Evolutionary conservation across 306 rosid genomes (phyloP), one percentile per base, ranked within the genome.

Genomic region (Prunus mume): DNA sequence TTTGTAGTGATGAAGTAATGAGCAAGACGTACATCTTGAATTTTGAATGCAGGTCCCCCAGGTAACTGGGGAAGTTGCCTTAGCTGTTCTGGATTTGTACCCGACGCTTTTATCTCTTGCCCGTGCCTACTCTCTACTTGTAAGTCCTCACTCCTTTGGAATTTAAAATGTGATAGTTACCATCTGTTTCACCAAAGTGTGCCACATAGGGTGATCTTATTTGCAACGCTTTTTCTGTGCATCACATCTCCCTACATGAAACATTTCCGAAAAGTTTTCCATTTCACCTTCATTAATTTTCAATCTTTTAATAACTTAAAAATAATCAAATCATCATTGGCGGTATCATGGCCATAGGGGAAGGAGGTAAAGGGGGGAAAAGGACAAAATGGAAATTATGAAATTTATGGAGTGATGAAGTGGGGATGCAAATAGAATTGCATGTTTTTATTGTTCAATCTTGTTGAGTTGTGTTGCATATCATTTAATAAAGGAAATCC

Each of bases 61-160:
- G 76, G 96, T 95, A 65, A 95, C 98, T 18, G 98, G 92, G 87
- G 98, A 90, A 80, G 81, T 89, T 85, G 98, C 98, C 69, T 66
- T 92, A 82, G 85, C 93, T 52, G 96, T 92, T 82, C 78, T 91
- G 88, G 96, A 92, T 80, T 63, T 92, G 84, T 90, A 89, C 76
- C 95, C 97, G 2, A 95, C 97, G 30, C 85, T 89, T 83, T 38
- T 86, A 71, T 89, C 92, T 68, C 96, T 95, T 69, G 93, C 93
- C n/a, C 77, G 58, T 70, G 95, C 91, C 65, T 95, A 95, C 85
- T 84, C 88, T 57, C 73, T 72, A 68, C 93, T 89, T 38, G 97
- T 90, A 67, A 90, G 93, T 80, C 77, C 80, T 63, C 41, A 34
- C 41, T 77, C 61, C 64, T 74, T 81, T 73, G 58, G 54, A 43